A percentile compares a stretch with the other conserved stretches of the same genome.
phyloP scores from a whole-genome alignment of 148 eudicot species.

The Rhododendron simsii region DNA sequence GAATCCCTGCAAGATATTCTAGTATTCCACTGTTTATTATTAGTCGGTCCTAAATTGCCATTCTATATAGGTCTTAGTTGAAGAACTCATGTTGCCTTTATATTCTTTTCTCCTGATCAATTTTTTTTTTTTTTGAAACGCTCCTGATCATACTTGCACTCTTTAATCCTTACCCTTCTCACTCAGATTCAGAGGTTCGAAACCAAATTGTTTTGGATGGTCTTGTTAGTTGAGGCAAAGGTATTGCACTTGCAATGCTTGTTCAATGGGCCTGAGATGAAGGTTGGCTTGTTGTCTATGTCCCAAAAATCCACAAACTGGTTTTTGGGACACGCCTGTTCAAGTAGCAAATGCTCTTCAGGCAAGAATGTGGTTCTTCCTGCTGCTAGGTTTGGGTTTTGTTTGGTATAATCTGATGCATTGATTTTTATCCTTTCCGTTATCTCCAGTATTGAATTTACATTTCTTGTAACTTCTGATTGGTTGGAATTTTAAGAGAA shows the following conservation, averaged over 20 bases:
- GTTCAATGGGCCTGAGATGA: conserved; percentile 96
- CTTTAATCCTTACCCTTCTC: too few species aligned
- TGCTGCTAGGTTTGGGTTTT: neutral
- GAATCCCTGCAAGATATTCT: neutral
- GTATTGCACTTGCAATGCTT: conserved; percentile 92
- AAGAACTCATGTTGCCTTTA: neutral
- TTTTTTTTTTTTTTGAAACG: neutral
- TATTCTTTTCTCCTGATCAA: neutral
- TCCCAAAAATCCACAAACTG: conserved; percentile 71
- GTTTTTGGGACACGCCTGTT: conserved; percentile 89
- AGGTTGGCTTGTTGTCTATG: conserved; percentile 93
- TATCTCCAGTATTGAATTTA: too few species aligned
- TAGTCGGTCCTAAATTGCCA: neutral
- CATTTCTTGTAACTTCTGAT: too few species aligned
- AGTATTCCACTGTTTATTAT: neutral
- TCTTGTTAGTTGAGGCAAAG: conserved; percentile 85
- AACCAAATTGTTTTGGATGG: conserved; percentile 95
- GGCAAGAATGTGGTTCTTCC: conserved; percentile 36
- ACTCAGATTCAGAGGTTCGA: conserved; percentile 49
- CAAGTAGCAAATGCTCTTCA: conserved; percentile 77
- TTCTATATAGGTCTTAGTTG: neutral
- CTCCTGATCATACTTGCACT: too few species aligned
- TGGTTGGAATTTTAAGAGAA: too few species aligned
- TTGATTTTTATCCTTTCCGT: too few species aligned
- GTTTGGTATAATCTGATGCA: too few species aligned